Evolutionary conservation across 2,329 filamentous ascomycete species (phyloP).

Genomic region (Chaetomium olivaceum): DNA sequence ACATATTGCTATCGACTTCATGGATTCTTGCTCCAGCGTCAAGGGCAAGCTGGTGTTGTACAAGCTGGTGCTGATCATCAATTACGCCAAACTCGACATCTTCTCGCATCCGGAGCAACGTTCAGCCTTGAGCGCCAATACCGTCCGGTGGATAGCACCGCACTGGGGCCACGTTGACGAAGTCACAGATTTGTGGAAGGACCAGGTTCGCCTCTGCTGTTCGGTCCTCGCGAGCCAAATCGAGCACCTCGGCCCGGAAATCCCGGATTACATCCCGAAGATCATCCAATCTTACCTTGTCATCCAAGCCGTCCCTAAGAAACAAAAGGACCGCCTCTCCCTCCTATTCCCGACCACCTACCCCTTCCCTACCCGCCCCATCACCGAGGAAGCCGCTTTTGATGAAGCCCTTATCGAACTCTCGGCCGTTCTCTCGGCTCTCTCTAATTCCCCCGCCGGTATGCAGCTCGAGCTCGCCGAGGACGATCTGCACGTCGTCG

Average conservation of each 20-base stretch:
- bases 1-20: conserved; percentile 87
- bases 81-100: conserved; percentile 79
- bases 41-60: conserved; percentile 91
- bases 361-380: conserved; percentile 76
- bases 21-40: conserved; percentile 84
- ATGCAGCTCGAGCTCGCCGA: conserved; percentile 75
- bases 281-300: conserved; percentile 86
- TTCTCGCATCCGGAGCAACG: conserved; percentile 79
- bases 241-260: conserved; percentile 73
- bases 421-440: conserved; percentile 79
- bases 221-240: conserved; percentile 88
- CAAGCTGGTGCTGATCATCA: conserved; percentile 88
- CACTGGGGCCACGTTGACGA: conserved; percentile 81
- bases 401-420: conserved; percentile 89
- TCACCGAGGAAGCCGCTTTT: conserved; percentile 63
- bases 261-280: conserved; percentile 86
- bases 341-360: conserved; percentile 88
- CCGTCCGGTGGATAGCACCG: conserved; percentile 84
- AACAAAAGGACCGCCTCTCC: conserved; percentile 68
- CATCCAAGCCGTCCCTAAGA: conserved; percentile 60
- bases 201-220: conserved; percentile 90
- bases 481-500: conserved; percentile 70
- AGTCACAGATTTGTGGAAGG: conserved; percentile 82
- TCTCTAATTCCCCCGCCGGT: conserved; percentile 71
- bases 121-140: conserved; percentile 73